Evolutionary conservation across 73 alveolate species (phyloP).

Genomic region (Breviolum minutum): DNA sequence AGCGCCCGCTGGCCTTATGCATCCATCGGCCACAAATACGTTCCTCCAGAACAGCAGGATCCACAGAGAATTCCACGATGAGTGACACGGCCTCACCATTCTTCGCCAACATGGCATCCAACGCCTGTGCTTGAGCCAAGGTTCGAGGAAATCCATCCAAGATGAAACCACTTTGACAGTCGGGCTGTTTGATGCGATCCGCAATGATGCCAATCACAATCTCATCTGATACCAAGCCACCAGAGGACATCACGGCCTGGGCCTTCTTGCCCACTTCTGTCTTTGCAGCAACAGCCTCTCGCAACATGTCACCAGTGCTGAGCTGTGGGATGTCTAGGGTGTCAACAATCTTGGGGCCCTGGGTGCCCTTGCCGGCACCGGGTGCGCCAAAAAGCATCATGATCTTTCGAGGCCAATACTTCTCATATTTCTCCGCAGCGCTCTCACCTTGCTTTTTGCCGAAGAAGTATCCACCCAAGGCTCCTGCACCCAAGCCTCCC

Average conservation of each 20-base stretch:
- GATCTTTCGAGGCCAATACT: constrained; percentile 94
- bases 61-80: constrained; percentile 97
- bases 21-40: constrained; percentile 98
- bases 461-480: constrained; percentile 76
- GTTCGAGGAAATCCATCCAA: constrained; percentile 99
- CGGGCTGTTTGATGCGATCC: constrained; percentile 98
- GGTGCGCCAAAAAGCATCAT: constrained; percentile 95
- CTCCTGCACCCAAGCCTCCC: constrained; percentile 83
- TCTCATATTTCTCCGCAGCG: constrained; percentile 44
- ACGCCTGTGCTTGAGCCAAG: constrained; percentile 97
- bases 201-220: constrained; percentile 98
- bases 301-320: constrained; percentile 95
- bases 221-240: constrained; percentile 99
- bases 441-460: constrained; percentile 70
- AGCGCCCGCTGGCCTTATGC: constrained; percentile 97
- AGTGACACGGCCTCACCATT: constrained; percentile 96
- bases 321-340: constrained; percentile 88
- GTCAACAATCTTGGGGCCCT: constrained; percentile 83
- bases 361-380: constrained; percentile 94
- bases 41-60: constrained; percentile 96
- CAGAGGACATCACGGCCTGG: constrained; percentile 98
- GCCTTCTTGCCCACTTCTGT: constrained; percentile 97
- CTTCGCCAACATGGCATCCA: constrained; percentile 96
- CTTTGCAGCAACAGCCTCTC: constrained; percentile 76
- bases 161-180: constrained; percentile 98